A percentile compares a stretch with the other conserved stretches of the same genome.
phyloP scores from a whole-genome alignment of 108 stramenopile genomes.

The Poteriospumella lacustris region DNA sequence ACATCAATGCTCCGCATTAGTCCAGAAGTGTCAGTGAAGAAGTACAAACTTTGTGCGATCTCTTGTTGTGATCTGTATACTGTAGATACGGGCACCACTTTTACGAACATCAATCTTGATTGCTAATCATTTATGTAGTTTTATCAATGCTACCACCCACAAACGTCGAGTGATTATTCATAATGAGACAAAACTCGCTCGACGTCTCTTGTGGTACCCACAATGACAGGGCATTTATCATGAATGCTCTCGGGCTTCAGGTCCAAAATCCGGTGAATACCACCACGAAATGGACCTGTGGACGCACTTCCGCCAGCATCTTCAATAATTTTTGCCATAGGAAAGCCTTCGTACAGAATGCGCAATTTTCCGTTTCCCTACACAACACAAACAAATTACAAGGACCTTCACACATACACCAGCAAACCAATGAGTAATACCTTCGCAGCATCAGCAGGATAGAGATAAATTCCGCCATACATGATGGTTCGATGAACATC shows the following conservation, averaged over 20 bases:
- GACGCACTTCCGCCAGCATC: slow-evolving; percentile 92
- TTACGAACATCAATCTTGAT: no score
- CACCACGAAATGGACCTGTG: slow-evolving; percentile 75
- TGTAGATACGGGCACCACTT: no score
- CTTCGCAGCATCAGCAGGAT: slow-evolving; percentile 74
- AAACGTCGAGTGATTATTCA: no score
- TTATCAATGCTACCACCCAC: no score
- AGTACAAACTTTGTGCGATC: no score
- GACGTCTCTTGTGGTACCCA: slow-evolving; percentile 85
- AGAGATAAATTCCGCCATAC: slow-evolving; percentile 96
- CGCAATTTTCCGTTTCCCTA: slow-evolving; percentile 57
- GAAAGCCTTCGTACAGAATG: slow-evolving; percentile 97
- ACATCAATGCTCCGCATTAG: no score
- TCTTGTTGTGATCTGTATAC: no score
- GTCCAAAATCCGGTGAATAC: slow-evolving; percentile 80
- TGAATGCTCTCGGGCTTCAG: slow-evolving; percentile 82
- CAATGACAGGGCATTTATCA: slow-evolving; percentile 91
- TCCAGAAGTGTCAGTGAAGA: no score
- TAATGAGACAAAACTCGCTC: slow-evolving; percentile 72
- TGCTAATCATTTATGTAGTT: no score
- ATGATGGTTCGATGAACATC: slow-evolving; percentile 98
- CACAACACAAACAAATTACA: not conserved
- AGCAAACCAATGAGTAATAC: not conserved
- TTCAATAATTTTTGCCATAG: slow-evolving; percentile 97
- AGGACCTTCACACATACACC: not conserved